Evolutionary conservation across 164 flowering plant species (phyloP), one percentile per base, ranked within the genome.

Genomic region (Brasenia schreberi): DNA sequence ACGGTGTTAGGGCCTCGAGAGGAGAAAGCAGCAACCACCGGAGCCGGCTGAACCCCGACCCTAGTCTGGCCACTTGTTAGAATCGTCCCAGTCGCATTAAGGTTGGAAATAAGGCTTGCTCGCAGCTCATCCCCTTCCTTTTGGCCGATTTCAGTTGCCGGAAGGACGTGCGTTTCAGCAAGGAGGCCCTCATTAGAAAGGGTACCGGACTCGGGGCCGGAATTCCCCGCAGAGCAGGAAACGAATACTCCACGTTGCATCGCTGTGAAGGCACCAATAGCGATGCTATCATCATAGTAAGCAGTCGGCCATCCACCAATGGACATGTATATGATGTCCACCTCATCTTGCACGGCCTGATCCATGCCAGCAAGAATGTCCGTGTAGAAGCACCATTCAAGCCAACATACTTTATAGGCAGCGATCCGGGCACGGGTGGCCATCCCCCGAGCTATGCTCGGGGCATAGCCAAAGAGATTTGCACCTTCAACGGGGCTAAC

Each of bases 151-250:
- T 23, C 27, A 23, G 27, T 23, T 23, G 27, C 27, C 27, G 27
- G 27, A 23, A 23, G 27, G 27, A 23, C 27, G 27, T 23, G 27
- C 0, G 27, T 0, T 23, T 23, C 27, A 23, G 27, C 27, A 23
- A 7, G 39, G 3, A 18, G 33, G 58, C 11, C 19, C 18, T 66
- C 73, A 23, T 66, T 71, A 7, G 63, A 66, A 14, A 71, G 65
- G 3, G 33, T 66, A 7, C 60, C 42, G 16, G 53, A 12, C 1
- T 39, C 42, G 4, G 69, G 69, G 1, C 69, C 69, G 17, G 56
- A 42, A 19, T 67, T 67, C 4, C 69, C 69, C 9, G 69, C 69
- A 18, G 69, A 67, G 43, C 69, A 67, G 12, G 69, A 67, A 11
- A 67, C 69, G 27, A 67, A 19, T 0, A 67, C 56, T 7, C 53